These are phyloP conservation scores for Aureoboletus auriporus DNA, from an alignment of 768 basidiomycete genomes.

Conservation along the genomic window DNA sequence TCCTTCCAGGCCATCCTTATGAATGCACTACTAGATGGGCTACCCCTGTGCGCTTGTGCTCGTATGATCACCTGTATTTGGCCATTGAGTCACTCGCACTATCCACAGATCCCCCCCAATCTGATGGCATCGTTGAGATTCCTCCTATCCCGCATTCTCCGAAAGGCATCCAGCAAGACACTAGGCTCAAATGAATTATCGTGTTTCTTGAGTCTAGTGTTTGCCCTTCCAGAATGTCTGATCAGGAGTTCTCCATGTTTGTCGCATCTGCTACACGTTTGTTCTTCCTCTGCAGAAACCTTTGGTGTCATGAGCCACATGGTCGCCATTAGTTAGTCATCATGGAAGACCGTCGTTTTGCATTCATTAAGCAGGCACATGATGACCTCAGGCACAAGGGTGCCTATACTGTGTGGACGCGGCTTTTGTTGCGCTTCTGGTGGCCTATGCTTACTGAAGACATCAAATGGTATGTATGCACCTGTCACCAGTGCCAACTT, in stretches of 20 bases:
- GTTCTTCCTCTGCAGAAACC: neutral
- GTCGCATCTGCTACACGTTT: neutral
- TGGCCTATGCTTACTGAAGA: constrained; percentile 6
- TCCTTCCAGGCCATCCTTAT: too few relatives aligned
- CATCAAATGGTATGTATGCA: constrained; percentile 26
- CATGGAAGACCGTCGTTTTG: neutral
- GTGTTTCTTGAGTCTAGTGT: too few relatives aligned
- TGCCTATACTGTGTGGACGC: neutral
- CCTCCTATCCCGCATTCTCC: too few relatives aligned
- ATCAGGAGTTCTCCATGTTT: neutral
- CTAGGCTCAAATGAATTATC: too few relatives aligned
- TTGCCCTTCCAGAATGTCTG: neutral
- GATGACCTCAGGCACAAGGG: neutral
- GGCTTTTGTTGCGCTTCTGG: neutral
- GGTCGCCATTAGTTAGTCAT: neutral
- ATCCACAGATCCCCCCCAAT: too few relatives aligned
- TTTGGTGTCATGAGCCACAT: neutral
- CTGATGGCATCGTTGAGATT: too few relatives aligned
- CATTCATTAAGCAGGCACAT: too few relatives aligned
- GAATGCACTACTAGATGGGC: too few relatives aligned
- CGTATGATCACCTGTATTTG: too few relatives aligned
- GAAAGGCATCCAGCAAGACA: too few relatives aligned
- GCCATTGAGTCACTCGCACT: too few relatives aligned
- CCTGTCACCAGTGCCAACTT: constrained; percentile 33
- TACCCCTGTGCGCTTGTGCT: too few relatives aligned